These are phyloP conservation scores for Rosa persica DNA, from an alignment of 306 rosid genomes.

Conservation along the genomic window DNA sequence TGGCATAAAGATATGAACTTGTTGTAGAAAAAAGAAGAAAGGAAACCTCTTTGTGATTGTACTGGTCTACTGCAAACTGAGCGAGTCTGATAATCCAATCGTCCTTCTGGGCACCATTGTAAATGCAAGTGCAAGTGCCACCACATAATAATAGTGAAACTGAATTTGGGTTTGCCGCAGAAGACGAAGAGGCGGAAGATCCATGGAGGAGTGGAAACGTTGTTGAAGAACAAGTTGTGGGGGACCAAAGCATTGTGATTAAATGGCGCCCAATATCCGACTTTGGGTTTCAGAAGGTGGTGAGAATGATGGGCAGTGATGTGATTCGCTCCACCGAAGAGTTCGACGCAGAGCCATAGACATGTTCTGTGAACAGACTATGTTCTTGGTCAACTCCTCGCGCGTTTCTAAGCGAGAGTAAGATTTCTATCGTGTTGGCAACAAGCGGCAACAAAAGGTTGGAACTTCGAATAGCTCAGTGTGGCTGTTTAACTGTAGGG, in stretches of 20 bases:
- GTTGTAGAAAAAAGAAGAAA: neutral
- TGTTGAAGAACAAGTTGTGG: neutral
- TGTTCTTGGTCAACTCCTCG: too few relatives aligned
- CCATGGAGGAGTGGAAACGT: neutral
- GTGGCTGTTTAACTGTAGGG: too few relatives aligned
- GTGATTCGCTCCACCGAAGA: neutral
- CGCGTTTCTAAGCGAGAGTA: too few relatives aligned
- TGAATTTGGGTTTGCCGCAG: neutral
- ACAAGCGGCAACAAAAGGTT: too few relatives aligned
- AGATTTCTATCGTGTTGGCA: too few relatives aligned
- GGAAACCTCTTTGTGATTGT: slow-evolving; percentile 12
- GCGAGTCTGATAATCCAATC: slow-evolving; percentile 11
- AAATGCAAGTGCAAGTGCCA: slow-evolving; percentile 11
- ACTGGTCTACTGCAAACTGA: neutral
- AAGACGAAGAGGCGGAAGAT: neutral
- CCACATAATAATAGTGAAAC: neutral
- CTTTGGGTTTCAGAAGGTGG: too few relatives aligned
- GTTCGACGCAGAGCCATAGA: neutral
- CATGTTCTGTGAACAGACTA: too few relatives aligned
- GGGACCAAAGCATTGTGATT: neutral
- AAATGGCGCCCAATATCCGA: neutral
- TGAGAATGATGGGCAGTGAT: neutral
- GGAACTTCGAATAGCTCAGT: too few relatives aligned
- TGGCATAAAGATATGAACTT: slow-evolving; percentile 10
- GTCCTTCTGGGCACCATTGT: neutral